These are phyloP conservation scores for Blastomyces silverae DNA, from an alignment of 2,329 filamentous ascomycete genomes.

Conservation along the genomic window DNA sequence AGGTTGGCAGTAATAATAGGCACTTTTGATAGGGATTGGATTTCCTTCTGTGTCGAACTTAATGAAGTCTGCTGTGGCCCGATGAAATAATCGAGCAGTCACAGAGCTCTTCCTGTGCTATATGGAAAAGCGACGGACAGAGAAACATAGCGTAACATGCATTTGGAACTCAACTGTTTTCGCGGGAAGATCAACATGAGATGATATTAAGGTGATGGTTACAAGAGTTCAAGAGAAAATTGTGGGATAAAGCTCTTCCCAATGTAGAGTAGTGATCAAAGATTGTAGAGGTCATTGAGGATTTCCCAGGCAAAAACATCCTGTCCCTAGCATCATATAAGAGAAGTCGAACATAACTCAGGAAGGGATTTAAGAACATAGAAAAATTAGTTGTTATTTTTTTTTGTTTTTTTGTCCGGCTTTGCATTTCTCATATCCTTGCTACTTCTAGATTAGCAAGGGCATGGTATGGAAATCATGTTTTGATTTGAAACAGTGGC, in stretches of 20 bases:
- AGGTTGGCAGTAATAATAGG: conserved; percentile 23
- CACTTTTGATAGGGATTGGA: conserved; percentile 21
- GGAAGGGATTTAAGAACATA: neutral
- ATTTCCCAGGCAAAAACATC: too few species aligned
- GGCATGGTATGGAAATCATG: neutral
- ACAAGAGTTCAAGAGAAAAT: too few species aligned
- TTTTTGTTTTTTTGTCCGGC: neutral
- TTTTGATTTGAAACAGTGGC: conserved; percentile 2
- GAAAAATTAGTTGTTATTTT: conserved; percentile 12
- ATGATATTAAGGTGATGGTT: too few species aligned
- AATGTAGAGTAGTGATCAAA: too few species aligned
- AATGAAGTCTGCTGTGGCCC: conserved; percentile 23
- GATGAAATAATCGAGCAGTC: conserved; percentile 23
- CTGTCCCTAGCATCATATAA: neutral
- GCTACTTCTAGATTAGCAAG: neutral
- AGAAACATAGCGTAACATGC: neutral
- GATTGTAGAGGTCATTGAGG: too few species aligned
- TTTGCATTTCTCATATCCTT: conserved; percentile 3
- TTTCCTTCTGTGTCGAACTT: conserved; percentile 22
- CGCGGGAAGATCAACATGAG: too few species aligned
- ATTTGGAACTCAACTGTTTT: too few species aligned
- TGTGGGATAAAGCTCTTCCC: too few species aligned
- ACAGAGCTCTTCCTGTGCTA: neutral
- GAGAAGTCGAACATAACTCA: neutral
- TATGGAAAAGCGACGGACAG: neutral